Conservation (phyloP, 2,329 filamentous ascomycete genomes). For the Aaosphaeria arxii region DNA sequence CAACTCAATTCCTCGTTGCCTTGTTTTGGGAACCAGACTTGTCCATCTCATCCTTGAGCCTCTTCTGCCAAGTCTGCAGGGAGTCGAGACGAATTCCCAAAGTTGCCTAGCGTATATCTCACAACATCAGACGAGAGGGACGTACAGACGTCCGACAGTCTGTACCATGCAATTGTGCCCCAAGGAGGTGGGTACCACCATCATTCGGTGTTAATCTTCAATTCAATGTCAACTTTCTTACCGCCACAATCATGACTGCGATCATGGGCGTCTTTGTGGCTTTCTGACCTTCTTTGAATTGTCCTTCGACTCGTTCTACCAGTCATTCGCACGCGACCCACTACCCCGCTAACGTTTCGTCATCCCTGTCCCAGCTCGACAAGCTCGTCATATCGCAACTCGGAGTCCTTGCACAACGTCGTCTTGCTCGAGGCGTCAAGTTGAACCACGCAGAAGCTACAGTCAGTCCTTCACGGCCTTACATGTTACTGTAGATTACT, state of each 20-base stretch:
- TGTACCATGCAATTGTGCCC: slow-evolving; percentile 36
- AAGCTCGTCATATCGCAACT: slow-evolving; percentile 92
- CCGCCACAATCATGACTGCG: no score
- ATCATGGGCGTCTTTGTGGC: neutral
- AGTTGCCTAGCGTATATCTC: no score
- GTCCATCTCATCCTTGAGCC: no score
- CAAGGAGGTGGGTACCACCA: slow-evolving; percentile 29
- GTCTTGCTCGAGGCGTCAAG: slow-evolving; percentile 81
- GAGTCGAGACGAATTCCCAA: no score
- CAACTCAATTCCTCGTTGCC: no score
- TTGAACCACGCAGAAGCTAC: slow-evolving; percentile 88
- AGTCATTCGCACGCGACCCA: neutral
- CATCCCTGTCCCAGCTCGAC: slow-evolving; percentile 64
- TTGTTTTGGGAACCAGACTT: no score
- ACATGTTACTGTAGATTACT: slow-evolving; percentile 4
- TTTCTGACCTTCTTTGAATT: neutral
- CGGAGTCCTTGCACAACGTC: slow-evolving; percentile 80
- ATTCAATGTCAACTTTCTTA: no score
- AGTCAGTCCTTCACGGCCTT: slow-evolving; percentile 48
- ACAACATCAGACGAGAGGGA: no score
- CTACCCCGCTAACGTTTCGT: neutral
- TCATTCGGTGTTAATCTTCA: no score
- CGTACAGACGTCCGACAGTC: no score
- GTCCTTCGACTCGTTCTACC: neutral
- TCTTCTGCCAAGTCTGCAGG: no score